phyloP scores from a whole-genome alignment of 2,329 filamentous ascomycete genomes.

The Akanthomyces uredinophilus region DNA sequence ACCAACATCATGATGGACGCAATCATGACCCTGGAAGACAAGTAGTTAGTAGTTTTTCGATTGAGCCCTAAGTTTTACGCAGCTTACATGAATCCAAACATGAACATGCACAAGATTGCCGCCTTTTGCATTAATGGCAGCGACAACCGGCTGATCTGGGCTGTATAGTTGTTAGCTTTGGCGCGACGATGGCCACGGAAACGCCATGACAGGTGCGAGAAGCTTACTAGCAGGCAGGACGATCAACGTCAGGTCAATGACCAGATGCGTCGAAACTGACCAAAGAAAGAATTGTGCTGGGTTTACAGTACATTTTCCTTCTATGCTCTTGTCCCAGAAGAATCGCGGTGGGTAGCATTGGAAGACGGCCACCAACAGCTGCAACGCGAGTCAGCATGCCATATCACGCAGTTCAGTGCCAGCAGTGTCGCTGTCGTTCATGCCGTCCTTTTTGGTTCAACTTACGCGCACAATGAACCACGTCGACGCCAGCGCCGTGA shows the following conservation, averaged over 20 bases:
- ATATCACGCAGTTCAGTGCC: too few relatives aligned
- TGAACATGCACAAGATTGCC: slow-evolving; percentile 12
- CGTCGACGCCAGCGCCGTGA: slow-evolving; percentile 8
- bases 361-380: slow-evolving; percentile 11
- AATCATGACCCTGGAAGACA: slow-evolving; percentile 5
- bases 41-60: not conserved
- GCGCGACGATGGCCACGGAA: not conserved
- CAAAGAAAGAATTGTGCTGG: slow-evolving; percentile 14
- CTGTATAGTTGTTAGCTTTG: not conserved
- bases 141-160: slow-evolving; percentile 8
- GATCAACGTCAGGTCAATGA: slow-evolving; percentile 6
- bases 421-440: not conserved
- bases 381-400: not conserved
- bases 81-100: slow-evolving; percentile 14
- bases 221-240: slow-evolving; percentile 10
- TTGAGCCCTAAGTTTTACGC: not conserved
- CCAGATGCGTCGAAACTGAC: slow-evolving; percentile 14
- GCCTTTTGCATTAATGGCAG: slow-evolving; percentile 7
- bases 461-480: slow-evolving; percentile 10
- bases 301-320: slow-evolving; percentile 9
- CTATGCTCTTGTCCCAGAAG: slow-evolving; percentile 14
- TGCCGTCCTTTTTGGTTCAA: not conserved
- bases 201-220: not conserved
- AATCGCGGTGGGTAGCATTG: slow-evolving; percentile 13
- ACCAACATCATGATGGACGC: slow-evolving; percentile 15